Evolutionary conservation across 2,329 filamentous ascomycete genomes (phyloP), one percentile per base, ranked within the genome.

Genomic region (Aureobasidium sp.): DNA sequence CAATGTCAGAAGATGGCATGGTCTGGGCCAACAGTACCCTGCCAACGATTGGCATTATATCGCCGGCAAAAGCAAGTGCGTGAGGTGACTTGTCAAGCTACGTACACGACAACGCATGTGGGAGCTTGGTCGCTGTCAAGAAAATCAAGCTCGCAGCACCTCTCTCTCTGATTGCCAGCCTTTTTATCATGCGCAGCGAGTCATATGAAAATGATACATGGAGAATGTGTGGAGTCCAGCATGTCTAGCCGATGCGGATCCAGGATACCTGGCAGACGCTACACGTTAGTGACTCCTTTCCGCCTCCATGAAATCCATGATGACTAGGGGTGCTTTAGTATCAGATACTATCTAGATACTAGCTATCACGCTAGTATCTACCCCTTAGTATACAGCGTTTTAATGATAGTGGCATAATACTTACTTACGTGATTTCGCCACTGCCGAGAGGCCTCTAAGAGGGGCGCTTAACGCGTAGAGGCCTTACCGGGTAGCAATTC

Each of bases 1-100:
- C 45, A 49, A 42, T 34, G 57, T 60, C 57, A 51, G 57, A 60
- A 51, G 57, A 60, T 60, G 45, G 55, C 44, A 60, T 60, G 45
- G 55, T 34, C 34, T 60, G 25, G 45, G 34, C 57, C 31, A 51
- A 42, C 44, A 34, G 22, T 9, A 49, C n/a, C 8, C n/a, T 60
- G 57, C 45, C 45, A 49, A 29, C 57, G 44, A 49, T 60, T 51
- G 57, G 34, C 27, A 49, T 39, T 39, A 51, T 60, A 42, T 51
- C 36, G 45, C 45, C 34, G 45, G 14, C 45, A 60, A 60, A 60
- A 60, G 57, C 57, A 60, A 51, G 36, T 57, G 41, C 12, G 41
- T 34, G 25, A 47, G 47, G 39, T 47, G 34, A 60, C 42, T 47
- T 58, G 55, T 58, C 57, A 36, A 60, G 44, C 44, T 60, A 60